These are phyloP conservation scores for Grammothele lineata DNA, from an alignment of 768 basidiomycete species.

Conservation along the genomic window DNA sequence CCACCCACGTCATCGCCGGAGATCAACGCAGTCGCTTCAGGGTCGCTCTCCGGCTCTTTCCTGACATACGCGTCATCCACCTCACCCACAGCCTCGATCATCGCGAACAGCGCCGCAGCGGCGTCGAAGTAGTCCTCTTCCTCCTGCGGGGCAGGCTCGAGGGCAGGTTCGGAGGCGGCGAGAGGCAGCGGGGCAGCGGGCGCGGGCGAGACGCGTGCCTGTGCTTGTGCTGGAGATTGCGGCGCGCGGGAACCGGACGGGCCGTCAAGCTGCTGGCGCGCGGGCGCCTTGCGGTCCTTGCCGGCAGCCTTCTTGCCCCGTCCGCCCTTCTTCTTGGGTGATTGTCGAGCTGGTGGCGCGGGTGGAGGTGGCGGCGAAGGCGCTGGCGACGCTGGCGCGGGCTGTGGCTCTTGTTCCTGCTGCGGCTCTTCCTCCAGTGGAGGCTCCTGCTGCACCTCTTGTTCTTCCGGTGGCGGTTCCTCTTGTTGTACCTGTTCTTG, in stretches of 20 bases:
- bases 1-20: no score
- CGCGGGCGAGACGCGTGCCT: no score
- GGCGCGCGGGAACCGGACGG: slow-evolving; percentile 46
- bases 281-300: slow-evolving; percentile 16
- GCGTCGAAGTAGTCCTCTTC: neutral
- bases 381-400: no score
- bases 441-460: neutral
- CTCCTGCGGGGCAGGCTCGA: no score
- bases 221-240: slow-evolving; percentile 45
- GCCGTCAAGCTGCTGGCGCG: slow-evolving; percentile 32
- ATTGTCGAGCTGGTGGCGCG: no score
- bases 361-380: no score
- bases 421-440: neutral
- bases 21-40: neutral
- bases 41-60: neutral
- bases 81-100: neutral
- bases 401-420: no score
- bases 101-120: neutral
- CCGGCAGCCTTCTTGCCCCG: slow-evolving; percentile 3
- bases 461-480: neutral
- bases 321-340: slow-evolving; percentile 36
- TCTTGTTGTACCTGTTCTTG: neutral
- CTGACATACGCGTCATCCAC: neutral
- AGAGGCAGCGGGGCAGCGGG: slow-evolving; percentile 7
- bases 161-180: no score